Conservation (phyloP, 768 basidiomycete species). For the Lepiota venenata region DNA sequence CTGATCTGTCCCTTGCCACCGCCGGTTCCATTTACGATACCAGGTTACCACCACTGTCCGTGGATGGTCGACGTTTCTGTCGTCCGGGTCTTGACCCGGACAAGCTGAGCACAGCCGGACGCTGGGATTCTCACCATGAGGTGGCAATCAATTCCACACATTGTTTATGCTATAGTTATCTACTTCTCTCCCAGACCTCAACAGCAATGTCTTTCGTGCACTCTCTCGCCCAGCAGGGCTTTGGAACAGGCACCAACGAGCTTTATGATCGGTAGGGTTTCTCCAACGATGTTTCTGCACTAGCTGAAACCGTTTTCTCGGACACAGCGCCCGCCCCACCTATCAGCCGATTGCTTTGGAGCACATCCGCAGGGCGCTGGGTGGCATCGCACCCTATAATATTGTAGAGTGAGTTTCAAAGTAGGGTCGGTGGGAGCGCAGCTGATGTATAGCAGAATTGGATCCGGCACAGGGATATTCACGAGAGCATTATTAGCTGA, state of each 20-base stretch:
- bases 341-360: constrained; percentile 66
- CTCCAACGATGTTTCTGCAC: not conserved
- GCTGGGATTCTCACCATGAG: not conserved
- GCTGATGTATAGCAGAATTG: constrained; percentile 48
- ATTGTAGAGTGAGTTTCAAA: constrained; percentile 60
- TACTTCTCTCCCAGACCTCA: constrained; percentile 1
- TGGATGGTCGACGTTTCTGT: too few relatives aligned
- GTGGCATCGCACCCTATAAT: constrained; percentile 41
- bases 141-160: not conserved
- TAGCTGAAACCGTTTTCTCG: not conserved
- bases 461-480: constrained; percentile 87
- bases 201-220: constrained; percentile 47
- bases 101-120: too few relatives aligned
- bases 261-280: constrained; percentile 63
- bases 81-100: too few relatives aligned
- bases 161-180: not conserved
- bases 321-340: constrained; percentile 72
- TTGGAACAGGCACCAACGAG: constrained; percentile 79
- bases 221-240: constrained; percentile 65
- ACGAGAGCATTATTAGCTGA: constrained; percentile 76
- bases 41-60: not conserved
- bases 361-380: constrained; percentile 51
- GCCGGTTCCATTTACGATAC: not conserved
- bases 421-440: not conserved
- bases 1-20: constrained; percentile 3